phyloP scores from a whole-genome alignment of 805 yeast genomes.

The Cephaloascus fragrans region DNA sequence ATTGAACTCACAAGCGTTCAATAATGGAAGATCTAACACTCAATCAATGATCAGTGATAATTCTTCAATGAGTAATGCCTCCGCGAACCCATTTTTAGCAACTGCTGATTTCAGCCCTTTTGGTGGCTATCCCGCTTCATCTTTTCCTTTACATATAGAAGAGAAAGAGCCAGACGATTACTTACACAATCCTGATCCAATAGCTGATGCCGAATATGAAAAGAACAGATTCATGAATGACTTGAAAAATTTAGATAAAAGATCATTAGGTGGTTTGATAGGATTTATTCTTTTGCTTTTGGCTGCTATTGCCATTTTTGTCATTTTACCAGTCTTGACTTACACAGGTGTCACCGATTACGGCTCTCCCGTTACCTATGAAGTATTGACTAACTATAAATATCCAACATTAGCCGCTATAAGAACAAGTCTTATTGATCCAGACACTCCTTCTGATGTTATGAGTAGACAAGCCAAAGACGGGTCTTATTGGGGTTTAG shows the following conservation, averaged over 20 bases:
- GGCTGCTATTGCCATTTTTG: constrained; percentile 20
- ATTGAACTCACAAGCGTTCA: constrained; percentile 3
- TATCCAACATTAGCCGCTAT: constrained; percentile 53
- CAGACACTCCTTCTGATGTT: constrained; percentile 50
- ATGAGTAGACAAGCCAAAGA: constrained; percentile 14
- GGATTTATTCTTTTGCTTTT: constrained; percentile 20
- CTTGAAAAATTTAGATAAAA: constrained; percentile 25
- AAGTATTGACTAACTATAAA: constrained; percentile 40
- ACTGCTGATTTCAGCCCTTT: constrained; percentile 29
- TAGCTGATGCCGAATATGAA: constrained; percentile 33
- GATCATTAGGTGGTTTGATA: constrained; percentile 24
- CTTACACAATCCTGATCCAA: constrained; percentile 40
- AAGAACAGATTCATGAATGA: constrained; percentile 30
- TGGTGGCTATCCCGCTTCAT: constrained; percentile 35
- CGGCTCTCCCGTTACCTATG: constrained; percentile 20
- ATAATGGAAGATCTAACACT: neutral
- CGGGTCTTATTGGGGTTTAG: constrained; percentile 30
- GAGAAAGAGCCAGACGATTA: constrained; percentile 40
- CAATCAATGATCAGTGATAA: neutral
- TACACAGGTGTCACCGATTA: constrained; percentile 17
- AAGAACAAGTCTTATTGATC: constrained; percentile 54
- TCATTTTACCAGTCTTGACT: constrained; percentile 27
- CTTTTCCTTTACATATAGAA: constrained; percentile 38
- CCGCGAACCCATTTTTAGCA: constrained; percentile 29
- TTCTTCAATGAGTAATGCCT: constrained; percentile 1